A percentile compares a stretch with the other conserved stretches of the same genome.
phyloP scores from a whole-genome alignment of 1,284 basidiomycete species.

The Trametes versicolor region DNA sequence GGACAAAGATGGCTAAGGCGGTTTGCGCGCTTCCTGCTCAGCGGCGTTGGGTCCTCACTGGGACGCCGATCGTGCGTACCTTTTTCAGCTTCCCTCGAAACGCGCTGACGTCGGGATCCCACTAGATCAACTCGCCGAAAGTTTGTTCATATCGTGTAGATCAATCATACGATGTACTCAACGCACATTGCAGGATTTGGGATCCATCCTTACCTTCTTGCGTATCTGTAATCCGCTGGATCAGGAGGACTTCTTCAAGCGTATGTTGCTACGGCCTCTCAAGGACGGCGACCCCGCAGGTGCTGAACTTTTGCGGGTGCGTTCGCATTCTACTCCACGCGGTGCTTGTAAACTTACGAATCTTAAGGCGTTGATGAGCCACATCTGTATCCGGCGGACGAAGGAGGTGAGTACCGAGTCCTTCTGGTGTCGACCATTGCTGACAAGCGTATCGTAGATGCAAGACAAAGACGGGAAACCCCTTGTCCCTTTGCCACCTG shows the following conservation, averaged over 20 bases:
- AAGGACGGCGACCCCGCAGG: constrained; percentile 73
- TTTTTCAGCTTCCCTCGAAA: neutral
- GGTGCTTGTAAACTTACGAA: neutral
- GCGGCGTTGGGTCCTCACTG: constrained; percentile 83
- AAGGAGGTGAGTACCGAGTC: constrained; percentile 67
- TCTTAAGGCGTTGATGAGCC: constrained; percentile 80
- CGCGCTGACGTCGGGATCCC: neutral
- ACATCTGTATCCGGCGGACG: constrained; percentile 85
- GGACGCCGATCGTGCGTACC: constrained; percentile 83
- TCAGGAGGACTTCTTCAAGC: constrained; percentile 82
- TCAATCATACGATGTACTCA: neutral
- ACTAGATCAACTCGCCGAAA: constrained; percentile 82
- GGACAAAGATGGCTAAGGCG: constrained; percentile 84
- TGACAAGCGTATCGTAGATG: constrained; percentile 60
- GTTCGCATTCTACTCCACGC: constrained; percentile 30
- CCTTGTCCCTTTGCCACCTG: constrained; percentile 81
- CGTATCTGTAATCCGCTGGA: constrained; percentile 85
- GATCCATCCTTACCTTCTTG: constrained; percentile 85
- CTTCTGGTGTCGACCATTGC: no score
- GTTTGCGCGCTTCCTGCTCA: constrained; percentile 76
- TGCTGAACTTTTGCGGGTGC: constrained; percentile 75
- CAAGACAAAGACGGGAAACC: constrained; percentile 79
- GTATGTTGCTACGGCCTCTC: constrained; percentile 76
- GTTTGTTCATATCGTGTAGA: constrained; percentile 45
- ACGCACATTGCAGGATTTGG: constrained; percentile 70